Evolutionary conservation across 202 grass and related monocot genomes (phyloP), one percentile per base, ranked within the genome.

Genomic region (Zizania palustris): DNA sequence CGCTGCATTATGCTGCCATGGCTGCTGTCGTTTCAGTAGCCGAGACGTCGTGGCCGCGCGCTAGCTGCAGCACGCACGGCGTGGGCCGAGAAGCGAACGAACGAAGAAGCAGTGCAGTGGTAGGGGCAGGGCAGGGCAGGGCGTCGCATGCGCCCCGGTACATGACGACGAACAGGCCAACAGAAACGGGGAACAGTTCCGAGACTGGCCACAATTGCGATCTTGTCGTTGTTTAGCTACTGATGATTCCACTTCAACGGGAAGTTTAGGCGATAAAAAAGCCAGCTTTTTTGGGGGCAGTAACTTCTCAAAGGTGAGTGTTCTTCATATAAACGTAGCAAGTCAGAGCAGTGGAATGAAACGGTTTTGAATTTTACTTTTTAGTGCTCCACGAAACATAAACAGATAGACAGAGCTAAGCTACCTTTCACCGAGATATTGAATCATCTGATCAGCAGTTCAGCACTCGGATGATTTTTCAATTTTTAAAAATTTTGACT

Each of bases 31-130:
- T 36, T 59, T 39, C 67, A 41, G n/a, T n/a, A 48, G 7, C n/a
- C 41, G 80, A 1, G 65, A 59, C 64, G 71, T 85, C 62, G 50
- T n/a, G n/a, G n/a, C 69, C 48, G 19, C n/a, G n/a, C n/a, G n/a
- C n/a, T n/a, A n/a, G n/a, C 65, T 15, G 65, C 77, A 4, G 46
- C 78, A 71, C 65, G 78, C 72, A 44, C 63, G 61, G 45, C 11
- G 64, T 34, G 28, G 28, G 28, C 28, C 28, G 51, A 15, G 48
- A 73, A 44, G 66, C 53, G 6, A 48, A 79, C 75, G 35, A 65
- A 71, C n/a, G n/a, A n/a, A n/a, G n/a, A n/a, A n/a, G n/a, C n/a
- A n/a, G n/a, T n/a, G 12, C 4, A 28, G 28, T 28, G 28, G 28
- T 28, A 28, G 28, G 49, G 50, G 51, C 9, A 20, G 51, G n/a